phyloP scores from a whole-genome alignment of 495 filamentous ascomycete species.

The Neurospora sp. region DNA sequence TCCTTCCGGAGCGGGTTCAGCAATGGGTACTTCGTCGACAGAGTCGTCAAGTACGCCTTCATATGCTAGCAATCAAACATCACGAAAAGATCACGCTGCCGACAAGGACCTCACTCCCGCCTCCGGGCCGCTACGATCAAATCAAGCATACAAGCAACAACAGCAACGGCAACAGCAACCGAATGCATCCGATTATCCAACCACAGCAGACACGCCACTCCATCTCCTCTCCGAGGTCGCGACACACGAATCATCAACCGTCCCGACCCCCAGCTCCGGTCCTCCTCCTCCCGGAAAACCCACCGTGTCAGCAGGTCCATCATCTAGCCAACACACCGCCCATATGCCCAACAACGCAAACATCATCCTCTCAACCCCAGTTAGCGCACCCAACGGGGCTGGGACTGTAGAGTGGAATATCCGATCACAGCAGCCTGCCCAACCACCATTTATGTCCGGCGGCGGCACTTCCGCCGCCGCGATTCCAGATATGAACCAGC shows the following conservation, averaged over 20 bases:
- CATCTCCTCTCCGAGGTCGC: conserved; percentile 62
- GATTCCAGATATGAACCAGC: neutral
- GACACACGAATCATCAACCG: conserved; percentile 39
- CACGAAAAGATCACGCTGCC: conserved; percentile 8
- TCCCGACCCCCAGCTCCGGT: conserved; percentile 1
- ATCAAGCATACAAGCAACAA: conserved; percentile 9
- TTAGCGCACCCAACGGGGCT: neutral
- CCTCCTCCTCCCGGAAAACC: conserved; percentile 1
- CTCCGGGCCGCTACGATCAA: neutral
- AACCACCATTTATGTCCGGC: neutral
- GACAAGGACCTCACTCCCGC: neutral
- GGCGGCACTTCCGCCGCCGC: neutral
- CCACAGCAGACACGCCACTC: conserved; percentile 43
- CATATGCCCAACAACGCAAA: neutral
- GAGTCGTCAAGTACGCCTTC: neutral
- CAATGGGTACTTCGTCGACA: conserved; percentile 4
- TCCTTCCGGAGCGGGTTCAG: conserved; percentile 4
- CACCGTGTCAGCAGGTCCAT: neutral
- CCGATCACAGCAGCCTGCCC: neutral
- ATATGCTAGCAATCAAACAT: conserved; percentile 1
- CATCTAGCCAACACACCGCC: neutral
- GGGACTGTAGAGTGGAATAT: neutral
- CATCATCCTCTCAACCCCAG: neutral
- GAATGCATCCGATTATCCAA: conserved; percentile 9
- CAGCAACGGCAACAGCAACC: conserved; percentile 14